Conservation (phyloP, 1,284 basidiomycete genomes). For the Ganoderma lucidum region DNA sequence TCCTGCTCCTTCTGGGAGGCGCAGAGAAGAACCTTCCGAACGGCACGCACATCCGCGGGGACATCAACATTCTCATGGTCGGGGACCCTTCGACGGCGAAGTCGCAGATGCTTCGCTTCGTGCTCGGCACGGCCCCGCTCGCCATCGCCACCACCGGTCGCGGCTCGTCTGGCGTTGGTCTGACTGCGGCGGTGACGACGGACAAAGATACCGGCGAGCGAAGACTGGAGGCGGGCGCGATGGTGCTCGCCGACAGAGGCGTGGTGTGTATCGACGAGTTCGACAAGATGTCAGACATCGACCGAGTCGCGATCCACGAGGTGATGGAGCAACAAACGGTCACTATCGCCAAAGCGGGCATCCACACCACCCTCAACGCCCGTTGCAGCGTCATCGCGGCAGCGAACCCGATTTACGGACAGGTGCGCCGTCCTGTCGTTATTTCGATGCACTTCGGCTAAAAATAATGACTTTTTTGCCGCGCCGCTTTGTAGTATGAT, state of each 20-base stretch:
- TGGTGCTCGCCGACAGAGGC: conserved; percentile 99
- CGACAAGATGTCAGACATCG: conserved; percentile 99
- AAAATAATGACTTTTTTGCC: neutral
- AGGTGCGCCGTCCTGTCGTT: conserved; percentile 58
- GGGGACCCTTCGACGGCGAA: conserved; percentile 99
- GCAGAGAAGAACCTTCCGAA: conserved; percentile 98
- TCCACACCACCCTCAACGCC: conserved; percentile 98
- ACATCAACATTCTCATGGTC: conserved; percentile 99
- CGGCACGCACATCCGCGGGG: conserved; percentile 98
- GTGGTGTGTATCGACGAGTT: conserved; percentile 99
- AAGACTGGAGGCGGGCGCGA: conserved; percentile 96
- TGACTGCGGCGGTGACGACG: conserved; percentile 99
- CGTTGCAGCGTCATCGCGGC: conserved; percentile 98
- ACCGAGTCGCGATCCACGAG: conserved; percentile 99
- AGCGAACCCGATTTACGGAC: conserved; percentile 99
- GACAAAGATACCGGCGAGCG: conserved; percentile 98
- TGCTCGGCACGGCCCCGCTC: conserved; percentile 94
- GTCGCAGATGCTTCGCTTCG: conserved; percentile 96
- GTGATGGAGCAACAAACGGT: conserved; percentile 99
- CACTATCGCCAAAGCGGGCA: conserved; percentile 99
- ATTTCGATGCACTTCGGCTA: neutral
- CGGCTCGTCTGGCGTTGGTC: conserved; percentile 97
- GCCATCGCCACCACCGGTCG: conserved; percentile 99
- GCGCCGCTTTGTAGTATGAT: conserved; percentile 82
- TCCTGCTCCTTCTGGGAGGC: conserved; percentile 93